phyloP scores from a whole-genome alignment of 805 yeast genomes.

The Candida golubevii region DNA sequence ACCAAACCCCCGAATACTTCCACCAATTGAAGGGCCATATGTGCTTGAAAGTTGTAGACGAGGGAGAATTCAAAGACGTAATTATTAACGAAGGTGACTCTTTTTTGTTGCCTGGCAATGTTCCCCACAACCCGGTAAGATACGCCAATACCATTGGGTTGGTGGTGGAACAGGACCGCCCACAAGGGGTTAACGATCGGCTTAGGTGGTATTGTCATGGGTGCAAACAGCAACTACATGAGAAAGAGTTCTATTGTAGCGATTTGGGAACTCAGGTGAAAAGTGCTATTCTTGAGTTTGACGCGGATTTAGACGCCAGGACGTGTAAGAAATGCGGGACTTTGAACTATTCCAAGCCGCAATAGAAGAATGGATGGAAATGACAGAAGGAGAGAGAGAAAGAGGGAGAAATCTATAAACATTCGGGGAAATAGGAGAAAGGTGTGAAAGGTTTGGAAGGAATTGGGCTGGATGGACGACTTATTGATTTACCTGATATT shows the following conservation, averaged over 20 bases:
- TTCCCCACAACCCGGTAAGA: conserved; percentile 88
- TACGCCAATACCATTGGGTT: conserved; percentile 82
- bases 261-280: conserved; percentile 91
- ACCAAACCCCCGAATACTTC: conserved; percentile 93
- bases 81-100: conserved; percentile 81
- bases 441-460: too few species aligned
- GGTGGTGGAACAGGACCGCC: conserved; percentile 90
- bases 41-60: conserved; percentile 73
- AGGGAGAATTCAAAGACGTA: conserved; percentile 69
- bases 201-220: conserved; percentile 83
- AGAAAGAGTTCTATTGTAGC: conserved; percentile 64
- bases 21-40: conserved; percentile 82
- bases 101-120: conserved; percentile 78
- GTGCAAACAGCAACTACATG: conserved; percentile 64
- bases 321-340: conserved; percentile 77
- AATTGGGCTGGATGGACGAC: too few species aligned
- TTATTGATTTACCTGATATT: too few species aligned
- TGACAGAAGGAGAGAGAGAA: background rate
- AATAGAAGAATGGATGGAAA: conserved; percentile 12
- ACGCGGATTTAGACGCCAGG: conserved; percentile 54
- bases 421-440: too few species aligned
- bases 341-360: conserved; percentile 62
- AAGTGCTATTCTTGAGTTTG: conserved; percentile 71
- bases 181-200: conserved; percentile 62
- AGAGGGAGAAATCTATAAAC: too few species aligned